Evolutionary conservation across 768 basidiomycete species (phyloP).

Genomic region (Rhodotorula babjevae): DNA sequence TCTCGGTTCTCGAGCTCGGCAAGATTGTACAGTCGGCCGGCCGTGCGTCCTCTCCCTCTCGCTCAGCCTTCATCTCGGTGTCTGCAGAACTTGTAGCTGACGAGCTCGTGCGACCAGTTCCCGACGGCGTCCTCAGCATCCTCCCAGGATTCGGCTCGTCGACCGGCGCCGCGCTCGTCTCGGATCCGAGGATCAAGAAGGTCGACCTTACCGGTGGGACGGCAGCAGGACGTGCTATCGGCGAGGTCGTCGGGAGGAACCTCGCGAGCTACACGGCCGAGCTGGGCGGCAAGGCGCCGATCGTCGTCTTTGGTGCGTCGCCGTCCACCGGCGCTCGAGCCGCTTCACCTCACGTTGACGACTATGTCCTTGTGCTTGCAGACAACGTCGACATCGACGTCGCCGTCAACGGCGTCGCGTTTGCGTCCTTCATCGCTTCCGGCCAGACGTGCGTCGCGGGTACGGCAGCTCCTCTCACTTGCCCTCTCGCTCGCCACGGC

Average conservation of each 20-base stretch:
- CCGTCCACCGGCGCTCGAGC: too few relatives aligned
- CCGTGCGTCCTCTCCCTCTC: constrained; percentile 49
- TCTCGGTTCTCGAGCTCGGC: constrained; percentile 72
- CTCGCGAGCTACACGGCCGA: constrained; percentile 74
- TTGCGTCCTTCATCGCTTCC: constrained; percentile 77
- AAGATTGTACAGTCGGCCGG: constrained; percentile 63
- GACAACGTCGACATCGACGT: constrained; percentile 65
- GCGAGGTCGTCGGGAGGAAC: constrained; percentile 68
- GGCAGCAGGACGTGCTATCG: constrained; percentile 65
- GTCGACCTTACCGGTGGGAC: constrained; percentile 72
- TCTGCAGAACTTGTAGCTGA: too few relatives aligned
- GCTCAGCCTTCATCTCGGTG: too few relatives aligned
- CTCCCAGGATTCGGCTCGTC: constrained; percentile 66
- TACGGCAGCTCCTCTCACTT: neutral
- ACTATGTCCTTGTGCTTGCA: too few relatives aligned
- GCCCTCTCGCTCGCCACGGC: too few relatives aligned
- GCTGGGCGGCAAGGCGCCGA: constrained; percentile 68
- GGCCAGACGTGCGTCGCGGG: constrained; percentile 55
- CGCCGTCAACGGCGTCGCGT: constrained; percentile 78
- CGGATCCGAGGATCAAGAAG: constrained; percentile 65
- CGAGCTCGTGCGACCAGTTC: constrained; percentile 54
- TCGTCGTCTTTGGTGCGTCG: constrained; percentile 60
- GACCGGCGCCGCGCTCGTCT: constrained; percentile 63
- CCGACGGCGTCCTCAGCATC: constrained; percentile 65
- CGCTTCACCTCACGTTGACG: too few relatives aligned